Base-by-base conservation (phyloP, 148 eudicot genomes). In the Nepenthes mirabilis region DNA sequence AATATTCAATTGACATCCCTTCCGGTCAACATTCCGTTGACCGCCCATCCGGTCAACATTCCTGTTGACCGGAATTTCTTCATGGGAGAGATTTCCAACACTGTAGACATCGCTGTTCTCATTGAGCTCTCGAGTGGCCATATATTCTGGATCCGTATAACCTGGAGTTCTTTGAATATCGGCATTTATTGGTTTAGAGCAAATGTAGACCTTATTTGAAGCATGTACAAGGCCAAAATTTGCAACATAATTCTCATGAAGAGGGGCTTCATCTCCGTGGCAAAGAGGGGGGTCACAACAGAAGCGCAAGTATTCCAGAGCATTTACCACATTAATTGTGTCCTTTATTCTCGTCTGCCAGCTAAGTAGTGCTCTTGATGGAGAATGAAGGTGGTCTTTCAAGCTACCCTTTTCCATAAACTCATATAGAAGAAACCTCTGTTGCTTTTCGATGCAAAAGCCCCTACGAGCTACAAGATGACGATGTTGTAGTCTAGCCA, bases 221-320 rank as follows among this genome's bases (percentile, higher is more conserved):
- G n/a, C n/a, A n/a, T n/a, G n/a, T n/a, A n/a, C n/a, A n/a, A n/a
- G n/a, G n/a, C n/a, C n/a, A n/a, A n/a, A n/a, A n/a, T n/a, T n/a
- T n/a, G n/a, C n/a, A n/a, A n/a, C 75, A 68, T 78, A 85, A 69
- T 74, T 79, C 52, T 70, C 94, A 63, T 91, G 94, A 34, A 91
- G 73, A 62, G 88, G 69, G 59, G 89, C 68, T 89, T 93, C 84
- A 73, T 93, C 99, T 76, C 99, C 76, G 61, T 93, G 99, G 71
- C 96, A 93, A 72, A 89, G 77, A 33, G 99, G 89, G 71, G 97
- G 99, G 58, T 86, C 80, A 64, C 99, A 93, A 66, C 89, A 93
- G 80, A 79, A 86, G 74, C 89, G 99, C 57, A 93, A 95, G 76
- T 93, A 93, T 62, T 93, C 99, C 91, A 93, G 69, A 55, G 99